Conservation (phyloP, 441 rosid species). For the Sinapis alba region DNA sequence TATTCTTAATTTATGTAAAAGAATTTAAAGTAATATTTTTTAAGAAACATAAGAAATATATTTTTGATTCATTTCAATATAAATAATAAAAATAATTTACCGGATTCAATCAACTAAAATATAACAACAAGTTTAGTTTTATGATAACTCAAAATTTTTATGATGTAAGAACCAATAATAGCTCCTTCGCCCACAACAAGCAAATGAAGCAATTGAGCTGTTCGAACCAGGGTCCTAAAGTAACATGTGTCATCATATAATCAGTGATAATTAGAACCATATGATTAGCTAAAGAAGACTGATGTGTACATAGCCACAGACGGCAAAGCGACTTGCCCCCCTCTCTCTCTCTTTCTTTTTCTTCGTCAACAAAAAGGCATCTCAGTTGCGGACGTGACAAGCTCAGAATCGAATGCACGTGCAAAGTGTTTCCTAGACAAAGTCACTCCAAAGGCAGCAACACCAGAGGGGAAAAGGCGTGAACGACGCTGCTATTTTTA, state of each 20-base stretch:
- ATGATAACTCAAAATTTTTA: not conserved
- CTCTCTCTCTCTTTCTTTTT: not conserved
- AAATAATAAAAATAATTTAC: too few relatives aligned
- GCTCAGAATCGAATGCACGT: conserved; percentile 41
- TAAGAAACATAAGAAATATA: too few relatives aligned
- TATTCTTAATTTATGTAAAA: too few relatives aligned
- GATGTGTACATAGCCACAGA: conserved; percentile 22
- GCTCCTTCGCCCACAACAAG: not conserved
- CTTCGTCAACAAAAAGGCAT: not conserved
- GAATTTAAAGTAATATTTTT: too few relatives aligned
- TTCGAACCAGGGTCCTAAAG: not conserved
- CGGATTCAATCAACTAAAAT: too few relatives aligned
- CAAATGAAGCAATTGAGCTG: conserved; percentile 15
- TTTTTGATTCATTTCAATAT: too few relatives aligned
- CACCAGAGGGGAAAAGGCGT: conserved; percentile 16
- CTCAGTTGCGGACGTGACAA: conserved; percentile 9
- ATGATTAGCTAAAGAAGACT: conserved; percentile 32
- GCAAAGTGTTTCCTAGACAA: conserved; percentile 31
- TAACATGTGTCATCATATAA: not conserved
- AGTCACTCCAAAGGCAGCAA: conserved; percentile 16
- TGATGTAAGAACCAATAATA: not conserved
- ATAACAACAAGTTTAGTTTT: too few relatives aligned
- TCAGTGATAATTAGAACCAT: not conserved
- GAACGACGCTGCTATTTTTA: conserved; percentile 26
- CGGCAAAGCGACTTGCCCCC: conserved; percentile 5